Evolutionary conservation across 352 stramenopile genomes (phyloP).

Genomic region (Phytophthora tentaculata): DNA sequence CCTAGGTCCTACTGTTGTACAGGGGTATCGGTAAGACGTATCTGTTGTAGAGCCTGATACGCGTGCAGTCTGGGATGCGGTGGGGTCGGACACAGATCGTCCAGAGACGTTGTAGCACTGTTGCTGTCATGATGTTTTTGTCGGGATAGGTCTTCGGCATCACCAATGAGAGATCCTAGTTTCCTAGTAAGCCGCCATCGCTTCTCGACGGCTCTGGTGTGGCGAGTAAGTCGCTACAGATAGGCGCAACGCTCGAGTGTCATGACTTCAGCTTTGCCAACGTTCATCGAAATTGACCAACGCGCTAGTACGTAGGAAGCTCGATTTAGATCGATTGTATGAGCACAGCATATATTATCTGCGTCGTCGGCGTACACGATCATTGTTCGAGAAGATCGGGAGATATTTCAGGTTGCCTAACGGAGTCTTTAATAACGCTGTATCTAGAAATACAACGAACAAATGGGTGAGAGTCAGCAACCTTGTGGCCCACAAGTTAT

Average conservation of each 20-base stretch:
- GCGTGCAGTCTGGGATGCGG: not conserved
- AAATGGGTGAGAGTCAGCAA: conserved; percentile 7
- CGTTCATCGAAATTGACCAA: conserved; percentile 13
- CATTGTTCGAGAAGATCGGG: conserved; percentile 13
- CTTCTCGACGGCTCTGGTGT: not conserved
- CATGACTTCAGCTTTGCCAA: not conserved
- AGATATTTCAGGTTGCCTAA: not conserved
- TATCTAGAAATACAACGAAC: conserved; percentile 14
- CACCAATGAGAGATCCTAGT: conserved; percentile 1
- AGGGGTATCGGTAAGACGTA: not conserved
- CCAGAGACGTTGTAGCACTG: conserved; percentile 3
- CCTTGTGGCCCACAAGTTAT: no score
- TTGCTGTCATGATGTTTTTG: not conserved
- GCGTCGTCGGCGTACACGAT: conserved; percentile 20
- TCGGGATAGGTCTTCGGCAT: not conserved
- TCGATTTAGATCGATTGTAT: not conserved
- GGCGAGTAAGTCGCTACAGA: no score
- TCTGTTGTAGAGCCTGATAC: conserved; percentile 2
- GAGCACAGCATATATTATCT: conserved; percentile 11
- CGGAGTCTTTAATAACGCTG: conserved; percentile 6
- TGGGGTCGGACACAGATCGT: conserved; percentile 2
- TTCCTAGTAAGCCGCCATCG: conserved; percentile 4
- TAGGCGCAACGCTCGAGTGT: not conserved
- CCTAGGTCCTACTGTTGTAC: not conserved
- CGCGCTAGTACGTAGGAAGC: not conserved